Evolutionary conservation across 192 early-diverging fungal species (phyloP).

Genomic region (Glomus cerebriforme): DNA sequence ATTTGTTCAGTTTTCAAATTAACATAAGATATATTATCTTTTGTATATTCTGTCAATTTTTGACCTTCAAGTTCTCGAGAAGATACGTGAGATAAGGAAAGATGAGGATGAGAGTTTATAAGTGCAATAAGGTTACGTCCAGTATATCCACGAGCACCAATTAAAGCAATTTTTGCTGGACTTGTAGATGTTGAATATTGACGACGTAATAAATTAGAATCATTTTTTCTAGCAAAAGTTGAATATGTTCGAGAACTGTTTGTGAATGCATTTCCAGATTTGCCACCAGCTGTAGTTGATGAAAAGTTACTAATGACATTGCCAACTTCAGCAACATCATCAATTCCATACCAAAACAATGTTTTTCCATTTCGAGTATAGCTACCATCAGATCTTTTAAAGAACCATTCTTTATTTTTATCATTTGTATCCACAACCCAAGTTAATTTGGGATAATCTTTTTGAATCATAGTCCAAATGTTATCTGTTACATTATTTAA

Average conservation of each 20-base stretch:
- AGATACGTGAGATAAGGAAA: conserved; percentile 86
- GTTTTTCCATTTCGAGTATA: conserved; percentile 73
- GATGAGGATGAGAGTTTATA: conserved; percentile 81
- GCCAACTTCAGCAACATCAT: conserved; percentile 78
- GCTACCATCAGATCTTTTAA: conserved; percentile 92
- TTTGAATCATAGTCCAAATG: conserved; percentile 85
- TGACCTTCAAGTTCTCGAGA: conserved; percentile 95
- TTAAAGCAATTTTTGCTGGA: conserved; percentile 75
- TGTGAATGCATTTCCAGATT: conserved; percentile 29
- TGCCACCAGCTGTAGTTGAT: conserved; percentile 35
- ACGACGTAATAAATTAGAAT: conserved; percentile 47
- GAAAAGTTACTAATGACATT: conserved; percentile 62
- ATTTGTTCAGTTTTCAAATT: conserved; percentile 79
- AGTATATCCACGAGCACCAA: conserved; percentile 97
- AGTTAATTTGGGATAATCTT: conserved; percentile 78
- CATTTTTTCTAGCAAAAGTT: conserved; percentile 44
- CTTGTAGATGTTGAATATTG: conserved; percentile 56
- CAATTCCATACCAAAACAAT: conserved; percentile 93
- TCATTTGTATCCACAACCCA: conserved; percentile 84
- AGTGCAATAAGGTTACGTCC: conserved; percentile 93
- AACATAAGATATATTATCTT: conserved; percentile 69
- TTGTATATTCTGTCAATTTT: conserved; percentile 76
- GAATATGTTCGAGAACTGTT: conserved; percentile 55
- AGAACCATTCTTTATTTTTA: conserved; percentile 90
- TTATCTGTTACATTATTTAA: conserved; percentile 98